Percentiles rank a stretch among this genome's conserved stretches.
Evolutionary conservation across 192 early-diverging fungal species (phyloP).

Genomic region (Rhizoclosmatium globosum): DNA sequence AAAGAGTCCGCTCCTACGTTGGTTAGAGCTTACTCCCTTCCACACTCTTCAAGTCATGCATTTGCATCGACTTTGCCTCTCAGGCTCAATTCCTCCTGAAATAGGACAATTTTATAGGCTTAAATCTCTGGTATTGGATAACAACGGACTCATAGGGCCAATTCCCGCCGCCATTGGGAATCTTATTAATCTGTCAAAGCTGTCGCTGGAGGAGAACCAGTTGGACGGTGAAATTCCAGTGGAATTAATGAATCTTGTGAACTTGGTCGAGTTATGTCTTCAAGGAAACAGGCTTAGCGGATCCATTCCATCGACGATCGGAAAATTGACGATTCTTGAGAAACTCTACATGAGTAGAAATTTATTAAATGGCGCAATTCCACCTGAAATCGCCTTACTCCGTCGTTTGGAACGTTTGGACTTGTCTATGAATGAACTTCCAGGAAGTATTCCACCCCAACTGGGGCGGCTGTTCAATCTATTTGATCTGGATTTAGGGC

Average conservation of each 20-base stretch:
- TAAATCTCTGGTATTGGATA: background rate
- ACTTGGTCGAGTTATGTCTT: background rate
- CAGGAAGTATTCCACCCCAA: background rate
- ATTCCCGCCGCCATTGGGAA: background rate
- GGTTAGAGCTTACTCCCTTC: too few relatives aligned
- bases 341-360: background rate
- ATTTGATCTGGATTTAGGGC: background rate
- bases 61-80: background rate
- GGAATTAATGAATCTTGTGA: background rate
- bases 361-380: background rate
- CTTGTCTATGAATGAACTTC: background rate
- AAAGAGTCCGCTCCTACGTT: too few relatives aligned
- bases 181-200: background rate
- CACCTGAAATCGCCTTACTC: background rate
- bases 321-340: background rate
- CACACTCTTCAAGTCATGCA: too few relatives aligned
- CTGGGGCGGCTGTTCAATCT: constrained; percentile 4
- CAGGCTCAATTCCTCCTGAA: background rate
- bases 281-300: background rate
- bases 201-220: background rate
- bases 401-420: too few relatives aligned
- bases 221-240: background rate
- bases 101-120: background rate
- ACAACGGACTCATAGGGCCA: background rate
- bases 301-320: background rate